Evolutionary conservation across 2,329 filamentous ascomycete species (phyloP), one percentile per base, ranked within the genome.

Genomic region (Sarocladium kiliense): DNA sequence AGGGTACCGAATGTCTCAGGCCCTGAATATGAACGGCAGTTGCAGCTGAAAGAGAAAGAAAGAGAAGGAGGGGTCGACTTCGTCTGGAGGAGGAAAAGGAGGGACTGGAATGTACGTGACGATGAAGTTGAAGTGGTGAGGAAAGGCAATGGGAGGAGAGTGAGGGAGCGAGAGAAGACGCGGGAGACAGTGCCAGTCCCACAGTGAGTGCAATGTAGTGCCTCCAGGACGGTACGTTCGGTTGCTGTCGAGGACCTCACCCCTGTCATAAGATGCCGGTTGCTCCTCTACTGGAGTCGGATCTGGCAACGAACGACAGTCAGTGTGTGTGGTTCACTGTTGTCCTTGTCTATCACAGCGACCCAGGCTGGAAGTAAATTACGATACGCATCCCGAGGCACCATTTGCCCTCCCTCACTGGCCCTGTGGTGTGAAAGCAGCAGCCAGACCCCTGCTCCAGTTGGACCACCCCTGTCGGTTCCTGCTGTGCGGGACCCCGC

Each of bases 351-450:
- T 12, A 32, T 47, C 44, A 47, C 44, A 47, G 16, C 27, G 44
- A 30, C 27, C 44, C 44, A 27, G 47, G 47, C 26, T 34, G 3
- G 21, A 27, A 12, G 44, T 32, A 49, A 49, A 49, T 49, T 49
- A 32, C 44, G 44, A 49, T 49, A 30, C 44, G 44, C 44, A 49
- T 49, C 26, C 44, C 16, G 44, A 21, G 47, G n/a, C 47, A 51
- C 47, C 26, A 9, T 23, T 45, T 45, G 41, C 41, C 23, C 10
- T 4, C 41, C 5, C 6, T 18, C 5, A 18, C 36, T 39, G 36
- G 30, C 12, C 12, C 30, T 5, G 36, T n/a, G n/a, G 36, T 39
- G 36, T 39, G 36, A 39, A 19, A 10, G 41, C 41, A 44, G 9
- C 25, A 30, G n/a, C 44, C 44, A 49, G 23, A 49, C 10, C 44